Conservation (phyloP, 2,329 filamentous ascomycete species). For the Seiridium cupressi region DNA sequence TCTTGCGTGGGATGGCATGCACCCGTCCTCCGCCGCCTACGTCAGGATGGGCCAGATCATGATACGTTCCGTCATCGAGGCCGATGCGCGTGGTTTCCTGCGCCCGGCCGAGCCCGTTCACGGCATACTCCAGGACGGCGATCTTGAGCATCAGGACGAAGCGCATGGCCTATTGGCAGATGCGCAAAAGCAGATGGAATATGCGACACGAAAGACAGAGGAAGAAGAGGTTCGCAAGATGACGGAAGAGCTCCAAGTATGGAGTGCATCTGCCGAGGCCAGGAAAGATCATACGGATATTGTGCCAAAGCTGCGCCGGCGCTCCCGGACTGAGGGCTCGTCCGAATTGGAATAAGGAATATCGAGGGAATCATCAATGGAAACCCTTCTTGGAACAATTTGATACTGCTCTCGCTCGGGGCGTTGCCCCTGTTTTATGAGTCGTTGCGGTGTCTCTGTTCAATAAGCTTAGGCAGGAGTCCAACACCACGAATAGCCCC, state of each 20-base stretch:
- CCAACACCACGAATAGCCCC: too few species aligned
- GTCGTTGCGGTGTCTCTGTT: too few species aligned
- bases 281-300: neutral
- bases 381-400: neutral
- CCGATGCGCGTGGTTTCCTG: conserved; percentile 13
- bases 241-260: conserved; percentile 6
- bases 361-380: neutral
- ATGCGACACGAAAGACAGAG: neutral
- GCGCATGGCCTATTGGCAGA: conserved; percentile 1
- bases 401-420: neutral
- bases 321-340: neutral
- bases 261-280: neutral
- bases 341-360: neutral
- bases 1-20: conserved; percentile 21
- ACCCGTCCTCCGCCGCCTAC: conserved; percentile 19
- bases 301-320: neutral
- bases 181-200: neutral
- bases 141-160: conserved; percentile 11
- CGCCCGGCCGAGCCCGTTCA: conserved; percentile 13
- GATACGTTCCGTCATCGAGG: conserved; percentile 15
- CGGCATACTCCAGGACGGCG: conserved; percentile 16
- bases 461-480: too few species aligned
- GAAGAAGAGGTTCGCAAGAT: conserved; percentile 8
- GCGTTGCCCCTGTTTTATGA: neutral
- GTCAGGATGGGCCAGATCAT: conserved; percentile 18